Base-by-base conservation (phyloP, 2,329 filamentous ascomycete genomes). In the Hirsutella rhossiliensis region DNA sequence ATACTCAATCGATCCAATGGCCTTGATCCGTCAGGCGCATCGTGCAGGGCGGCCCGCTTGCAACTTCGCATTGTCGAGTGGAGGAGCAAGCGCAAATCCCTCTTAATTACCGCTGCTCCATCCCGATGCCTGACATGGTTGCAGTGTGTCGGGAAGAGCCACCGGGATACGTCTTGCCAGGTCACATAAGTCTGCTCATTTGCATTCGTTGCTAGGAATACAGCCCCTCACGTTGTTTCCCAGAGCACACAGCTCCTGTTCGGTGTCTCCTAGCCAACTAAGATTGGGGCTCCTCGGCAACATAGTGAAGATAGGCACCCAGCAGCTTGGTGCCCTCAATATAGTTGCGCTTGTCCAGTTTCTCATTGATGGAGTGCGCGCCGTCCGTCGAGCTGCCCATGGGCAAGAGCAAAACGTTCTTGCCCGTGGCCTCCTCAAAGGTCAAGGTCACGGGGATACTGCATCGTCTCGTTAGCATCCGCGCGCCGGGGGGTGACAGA, bases 311-410 rank as follows among this genome's bases (percentile, higher is more conserved):
- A 63, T 98, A 98, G 4, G 90, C 86, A 40, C 92, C 92, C 46
- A 98, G 68, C 50, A 98, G 68, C 78, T 98, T 98, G 56, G 86
- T 96, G 41, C 92, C 92, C 72, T 98, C 88, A 58, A 98, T 94
- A 64, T 98, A 98, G 69, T 98, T 98, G 60, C 78, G 80, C 76
- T 85, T 88, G 65, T 98, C 92, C 46, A 98, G 73, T 76, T 95
- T 96, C 78, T 97, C 92, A 64, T 98, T 98, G 67, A 96, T 94
- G 30, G 87, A 95, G 69, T 98, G 92, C 8, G 92, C 92, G 37
- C 86, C 89, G 62, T 97, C 92, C 1, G 90, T 98, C 38, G 86
- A 94, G 71, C 86, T 94, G 39, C 92, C 92, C 92, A 98, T 97
- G 29, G 92, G 92, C 53, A 98, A 68, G 52, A 98, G 72, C 45